phyloP scores from a whole-genome alignment of 331 rosid genomes.

The Erythrophleum ivorense region DNA sequence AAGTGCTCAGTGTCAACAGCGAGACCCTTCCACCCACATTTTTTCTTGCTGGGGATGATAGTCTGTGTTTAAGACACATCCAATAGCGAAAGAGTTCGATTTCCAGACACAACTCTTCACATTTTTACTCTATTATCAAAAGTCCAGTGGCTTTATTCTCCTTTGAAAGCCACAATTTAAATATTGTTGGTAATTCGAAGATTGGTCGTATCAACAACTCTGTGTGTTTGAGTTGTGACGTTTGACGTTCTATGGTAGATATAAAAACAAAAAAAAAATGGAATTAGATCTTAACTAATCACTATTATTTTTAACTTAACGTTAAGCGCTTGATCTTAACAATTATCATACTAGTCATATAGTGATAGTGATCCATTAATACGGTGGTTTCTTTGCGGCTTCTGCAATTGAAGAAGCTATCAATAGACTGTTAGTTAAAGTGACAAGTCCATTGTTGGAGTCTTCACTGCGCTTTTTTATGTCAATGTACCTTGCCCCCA shows the following conservation, averaged over 20 bases:
- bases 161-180: no score
- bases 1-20: background rate
- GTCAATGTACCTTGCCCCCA: slow-evolving; percentile 29
- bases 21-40: background rate
- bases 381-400: no score
- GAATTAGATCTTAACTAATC: no score
- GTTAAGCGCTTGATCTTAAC: background rate
- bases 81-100: background rate
- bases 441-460: background rate
- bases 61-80: background rate
- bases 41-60: background rate
- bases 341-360: background rate
- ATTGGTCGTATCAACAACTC: no score
- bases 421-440: background rate
- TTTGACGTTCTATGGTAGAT: no score
- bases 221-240: no score
- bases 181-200: no score
- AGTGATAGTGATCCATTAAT: background rate
- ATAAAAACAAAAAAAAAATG: no score
- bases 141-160: no score
- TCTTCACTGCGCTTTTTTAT: slow-evolving; percentile 6
- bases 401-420: background rate
- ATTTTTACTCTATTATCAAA: background rate
- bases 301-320: background rate
- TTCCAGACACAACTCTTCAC: background rate